These are phyloP conservation scores for Penicillium odoratum DNA, from an alignment of 495 filamentous ascomycete species.

Conservation along the genomic window DNA sequence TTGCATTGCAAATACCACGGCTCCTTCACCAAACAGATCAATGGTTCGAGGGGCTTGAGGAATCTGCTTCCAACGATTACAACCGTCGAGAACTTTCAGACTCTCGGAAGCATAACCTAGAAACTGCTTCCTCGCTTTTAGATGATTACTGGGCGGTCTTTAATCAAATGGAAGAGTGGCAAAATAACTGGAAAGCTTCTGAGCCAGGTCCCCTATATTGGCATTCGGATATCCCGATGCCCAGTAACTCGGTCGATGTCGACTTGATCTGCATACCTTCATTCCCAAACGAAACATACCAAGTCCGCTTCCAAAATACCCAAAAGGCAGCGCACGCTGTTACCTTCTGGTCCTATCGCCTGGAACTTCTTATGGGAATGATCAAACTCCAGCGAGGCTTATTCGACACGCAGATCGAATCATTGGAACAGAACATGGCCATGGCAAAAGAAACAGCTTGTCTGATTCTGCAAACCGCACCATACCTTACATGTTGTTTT, in stretches of 20 bases:
- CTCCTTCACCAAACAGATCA: constrained; percentile 1
- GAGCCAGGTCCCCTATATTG: background rate
- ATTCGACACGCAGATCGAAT: background rate
- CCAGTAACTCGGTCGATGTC: background rate
- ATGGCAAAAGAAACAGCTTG: background rate
- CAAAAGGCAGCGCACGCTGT: background rate
- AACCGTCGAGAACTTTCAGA: background rate
- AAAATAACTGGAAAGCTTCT: background rate
- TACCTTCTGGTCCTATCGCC: background rate
- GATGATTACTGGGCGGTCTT: background rate
- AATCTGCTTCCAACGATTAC: background rate
- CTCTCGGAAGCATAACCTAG: background rate
- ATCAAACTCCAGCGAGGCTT: background rate
- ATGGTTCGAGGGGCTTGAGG: background rate
- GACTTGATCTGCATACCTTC: background rate
- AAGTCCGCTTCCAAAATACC: constrained; percentile 1
- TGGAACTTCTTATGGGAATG: constrained; percentile 5
- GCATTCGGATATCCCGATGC: constrained; percentile 1
- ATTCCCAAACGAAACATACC: background rate
- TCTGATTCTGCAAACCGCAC: constrained; percentile 1
- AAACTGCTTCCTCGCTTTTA: background rate
- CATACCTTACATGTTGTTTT: constrained; percentile 1
- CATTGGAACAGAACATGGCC: background rate
- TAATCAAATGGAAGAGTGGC: constrained; percentile 1
- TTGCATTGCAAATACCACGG: background rate